Evolutionary conservation across 768 basidiomycete genomes (phyloP), one percentile per base, ranked within the genome.

Genomic region (Leucosporidium creatinivorum): DNA sequence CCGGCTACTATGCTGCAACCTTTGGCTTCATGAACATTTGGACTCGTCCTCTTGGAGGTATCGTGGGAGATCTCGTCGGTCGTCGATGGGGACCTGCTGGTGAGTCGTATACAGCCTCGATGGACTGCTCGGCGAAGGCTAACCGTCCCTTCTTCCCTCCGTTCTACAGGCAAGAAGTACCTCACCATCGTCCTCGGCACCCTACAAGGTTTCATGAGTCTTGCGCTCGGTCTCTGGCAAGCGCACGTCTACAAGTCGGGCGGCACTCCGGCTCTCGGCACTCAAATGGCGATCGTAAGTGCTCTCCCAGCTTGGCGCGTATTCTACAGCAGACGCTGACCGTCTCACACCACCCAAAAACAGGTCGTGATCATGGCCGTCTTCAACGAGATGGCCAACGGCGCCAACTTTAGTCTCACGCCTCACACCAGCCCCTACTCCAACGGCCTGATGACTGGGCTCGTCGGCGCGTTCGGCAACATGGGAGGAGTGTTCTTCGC

Each of bases 1-100:
- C 84, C 23, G 85, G 84, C 17, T 85, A 85, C 71, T 71, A 30
- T 58, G 77, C 79, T 4, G 73, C 76, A 18, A 74, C 77, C 19
- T 79, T 69, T 65, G 84, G 85, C 6, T 79, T 85, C 64, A 73
- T 85, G 54, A 85, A 85, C 72, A 49, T 85, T 49, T 72, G 84
- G 65, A 81, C 82, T 0, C 80, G 85, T 9, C 83, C 83, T 0
- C 64, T 82, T 3, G 79, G 83, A 30, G 83, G 84, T 8, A 82
- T 80, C 71, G 52, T 82, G 17, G 83, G 81, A 9, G 84, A 84
- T 72, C 57, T 76, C 15, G 64, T 82, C 2, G 84, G 84, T 77
- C 69, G 73, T n/a, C 73, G 65, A 57, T 73, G 25, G 44, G 73
- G 73, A 1, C 30, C 33, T 33, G 33, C 33, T 33, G 33, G 33